phyloP scores from a whole-genome alignment of 176 grass and related monocot genomes.

The Phyllostachys edulis region DNA sequence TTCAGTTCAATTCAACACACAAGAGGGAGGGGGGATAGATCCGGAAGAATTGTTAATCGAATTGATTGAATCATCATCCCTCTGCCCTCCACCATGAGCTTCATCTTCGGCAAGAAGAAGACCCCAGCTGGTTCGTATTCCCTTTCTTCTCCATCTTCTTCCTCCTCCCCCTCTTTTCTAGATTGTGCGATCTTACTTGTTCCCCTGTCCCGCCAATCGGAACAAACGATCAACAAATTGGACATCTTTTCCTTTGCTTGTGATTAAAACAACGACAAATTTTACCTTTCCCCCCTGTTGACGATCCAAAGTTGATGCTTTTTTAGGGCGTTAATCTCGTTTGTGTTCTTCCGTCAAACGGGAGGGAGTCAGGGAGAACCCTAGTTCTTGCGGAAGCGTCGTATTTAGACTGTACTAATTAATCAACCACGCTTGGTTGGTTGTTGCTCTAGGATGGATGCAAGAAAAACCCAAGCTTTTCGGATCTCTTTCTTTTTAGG shows the following conservation, averaged over 20 bases:
- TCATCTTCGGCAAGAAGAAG: conserved; percentile 88
- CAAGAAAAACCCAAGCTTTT: neutral
- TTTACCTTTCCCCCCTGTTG: neutral
- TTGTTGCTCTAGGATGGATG: neutral
- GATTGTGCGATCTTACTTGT: neutral
- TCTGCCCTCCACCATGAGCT: conserved; percentile 59
- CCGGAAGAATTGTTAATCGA: neutral
- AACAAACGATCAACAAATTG: neutral
- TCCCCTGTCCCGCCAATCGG: neutral
- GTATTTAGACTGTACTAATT: neutral
- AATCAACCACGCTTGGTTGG: no score
- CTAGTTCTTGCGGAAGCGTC: neutral
- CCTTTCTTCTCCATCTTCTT: neutral
- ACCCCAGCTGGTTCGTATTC: conserved; percentile 57
- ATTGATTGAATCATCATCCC: no score
- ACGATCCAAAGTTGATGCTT: neutral
- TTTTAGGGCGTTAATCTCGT: neutral
- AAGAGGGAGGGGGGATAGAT: neutral
- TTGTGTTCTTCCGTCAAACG: neutral
- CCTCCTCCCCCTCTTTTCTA: neutral
- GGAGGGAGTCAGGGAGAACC: neutral
- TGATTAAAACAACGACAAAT: neutral
- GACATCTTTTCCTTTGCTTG: neutral
- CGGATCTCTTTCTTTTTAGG: neutral
- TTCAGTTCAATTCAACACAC: no score